Evolutionary conservation across 2,329 filamentous ascomycete genomes (phyloP), one percentile per base, ranked within the genome.

Genomic region (Penicillium sp.): DNA sequence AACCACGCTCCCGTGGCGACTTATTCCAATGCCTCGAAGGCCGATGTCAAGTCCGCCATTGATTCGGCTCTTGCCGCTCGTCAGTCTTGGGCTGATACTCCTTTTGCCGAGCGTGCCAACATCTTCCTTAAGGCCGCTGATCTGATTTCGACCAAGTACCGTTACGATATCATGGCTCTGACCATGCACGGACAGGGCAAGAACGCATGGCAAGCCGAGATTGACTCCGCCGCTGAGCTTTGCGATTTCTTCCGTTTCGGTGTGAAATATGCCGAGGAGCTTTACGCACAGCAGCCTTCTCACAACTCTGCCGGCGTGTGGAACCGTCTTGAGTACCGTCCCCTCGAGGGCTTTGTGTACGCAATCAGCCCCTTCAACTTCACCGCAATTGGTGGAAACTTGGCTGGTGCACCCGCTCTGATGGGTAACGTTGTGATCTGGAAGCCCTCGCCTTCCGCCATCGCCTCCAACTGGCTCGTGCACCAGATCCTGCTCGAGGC

Each of bases 171-270:
- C 66, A 96, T 97, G 89, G 93, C 94, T 7, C 85, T 91, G 41
- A 97, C 94, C 13, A 96, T 97, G 85, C 80, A 96, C 30, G 94
- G 93, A 57, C 93, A 99, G 77, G 93, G 94, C 67, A 97, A 97
- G 84, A 97, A 97, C 73, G 91, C 90, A 44, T 97, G 91, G 91
- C 93, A 99, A 76, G 93, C 94, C n/a, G 93, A 99, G 81, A 97
- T 97, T 61, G 93, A 97, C 74, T 84, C 92, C 36, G 93, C 93
- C 16, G 93, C 93, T 8, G 94, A 99, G 80, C 77, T 96, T 65
- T 88, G 85, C 64, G 93, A 99, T 73, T 97, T 97, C 76, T 79
- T 97, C 71, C 85, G 91, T 70, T 79, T 97, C 80, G 94, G 94
- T 70, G 93, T 97, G 49, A 86, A 92, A 73, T 97, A 94, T 69